Base-by-base conservation (phyloP, 306 rosid genomes). In the Lablab purpureus region DNA sequence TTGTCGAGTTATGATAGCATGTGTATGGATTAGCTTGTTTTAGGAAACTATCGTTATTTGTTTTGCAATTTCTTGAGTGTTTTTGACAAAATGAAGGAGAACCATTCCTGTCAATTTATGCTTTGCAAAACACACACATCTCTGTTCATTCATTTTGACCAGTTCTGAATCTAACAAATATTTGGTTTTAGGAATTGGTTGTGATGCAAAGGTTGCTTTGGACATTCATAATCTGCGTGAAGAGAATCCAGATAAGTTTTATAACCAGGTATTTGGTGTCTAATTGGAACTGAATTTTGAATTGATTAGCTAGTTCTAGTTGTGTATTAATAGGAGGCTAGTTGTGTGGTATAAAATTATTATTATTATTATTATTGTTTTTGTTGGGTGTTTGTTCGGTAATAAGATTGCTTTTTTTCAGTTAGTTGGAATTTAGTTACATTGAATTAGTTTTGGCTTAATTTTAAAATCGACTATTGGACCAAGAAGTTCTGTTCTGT, bases 181-280 rank as follows among this genome's bases (percentile, higher is more conserved):
- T 76, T 82, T 74, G 72, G 56, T 81, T 80, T 62, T 81, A 96
- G 99, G 99, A 82, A 86, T 96, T 81, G 99, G 99, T 17, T 96
- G 99, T 75, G 99, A 96, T 88, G 99, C 99, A 27, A 96, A 96
- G 87, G 99, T 96, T 87, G 98, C 98, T 85, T 85, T 96, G 82
- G 99, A 96, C 84, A 96, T 96, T 80, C 98, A 96, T 90, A 96
- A 93, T 85, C 79, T 96, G 65, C 93, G 99, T 62, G 99, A 96
- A 86, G 99, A 96, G 84, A 96, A 96, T 85, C 99, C 99, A 19
- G 99, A 93, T 49, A 96, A 91, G 86, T 96, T 96, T 75, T 96
- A 91, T 84, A 96, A 96, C 83, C 99, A 96, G 99, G 99, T 95
- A 84, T 71, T 15, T 63, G 45, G 62, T 47, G 59, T 74, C 56